Percentiles rank a stretch among this genome's conserved stretches.
These are phyloP conservation scores for Jacaranda copaia DNA, from an alignment of 257 asterid species.

Conservation along the genomic window DNA sequence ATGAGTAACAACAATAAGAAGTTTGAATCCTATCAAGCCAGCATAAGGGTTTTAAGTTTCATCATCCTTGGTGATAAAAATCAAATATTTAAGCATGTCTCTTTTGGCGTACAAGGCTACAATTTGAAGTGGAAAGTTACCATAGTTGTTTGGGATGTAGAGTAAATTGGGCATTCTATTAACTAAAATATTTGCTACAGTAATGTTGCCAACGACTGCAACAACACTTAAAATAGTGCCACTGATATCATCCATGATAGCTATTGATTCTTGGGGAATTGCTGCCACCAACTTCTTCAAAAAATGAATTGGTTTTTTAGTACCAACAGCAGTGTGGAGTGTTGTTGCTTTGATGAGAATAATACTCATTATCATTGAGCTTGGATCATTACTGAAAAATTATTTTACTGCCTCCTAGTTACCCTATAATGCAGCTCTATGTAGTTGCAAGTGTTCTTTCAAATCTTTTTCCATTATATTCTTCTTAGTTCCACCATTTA, in stretches of 20 bases:
- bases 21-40: neutral
- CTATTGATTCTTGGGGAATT: neutral
- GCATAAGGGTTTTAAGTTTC: neutral
- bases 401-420: conserved; percentile 1
- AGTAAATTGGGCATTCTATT: neutral
- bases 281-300: neutral
- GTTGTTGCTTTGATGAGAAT: neutral
- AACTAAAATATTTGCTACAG: conserved; percentile 3
- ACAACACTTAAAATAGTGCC: conserved; percentile 4
- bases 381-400: neutral
- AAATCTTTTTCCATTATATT: too few relatives aligned
- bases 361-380: neutral
- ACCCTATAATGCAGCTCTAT: too few relatives aligned
- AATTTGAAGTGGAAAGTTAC: neutral
- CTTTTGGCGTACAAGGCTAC: neutral
- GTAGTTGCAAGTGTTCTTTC: too few relatives aligned
- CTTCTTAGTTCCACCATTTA: too few relatives aligned
- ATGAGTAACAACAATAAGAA: too few relatives aligned
- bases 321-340: neutral
- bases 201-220: conserved; percentile 1
- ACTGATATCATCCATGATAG: too few relatives aligned
- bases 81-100: too few relatives aligned
- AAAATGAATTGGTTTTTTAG: neutral
- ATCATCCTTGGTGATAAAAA: neutral
- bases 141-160: neutral